Evolutionary conservation across 495 filamentous ascomycete genomes (phyloP).

Genomic region (Beverwykella pulmonaria): DNA sequence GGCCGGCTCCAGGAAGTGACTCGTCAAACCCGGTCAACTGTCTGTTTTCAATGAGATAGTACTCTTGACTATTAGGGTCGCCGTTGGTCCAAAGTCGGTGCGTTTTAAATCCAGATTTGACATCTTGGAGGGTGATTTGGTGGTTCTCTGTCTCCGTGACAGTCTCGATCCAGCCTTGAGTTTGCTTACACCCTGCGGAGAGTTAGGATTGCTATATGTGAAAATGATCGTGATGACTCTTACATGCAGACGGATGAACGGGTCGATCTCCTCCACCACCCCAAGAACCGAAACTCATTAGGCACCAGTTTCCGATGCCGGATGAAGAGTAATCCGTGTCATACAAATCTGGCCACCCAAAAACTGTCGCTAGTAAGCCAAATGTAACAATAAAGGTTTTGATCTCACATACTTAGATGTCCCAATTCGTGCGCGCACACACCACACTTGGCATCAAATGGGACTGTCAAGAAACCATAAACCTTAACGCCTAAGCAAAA

Average conservation of each 20-base stretch:
- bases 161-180: constrained; percentile 23
- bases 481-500: constrained; percentile 3
- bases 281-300: constrained; percentile 26
- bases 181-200: constrained; percentile 21
- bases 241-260: constrained; percentile 26
- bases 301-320: constrained; percentile 27
- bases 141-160: constrained; percentile 25
- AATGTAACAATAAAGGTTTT: neutral
- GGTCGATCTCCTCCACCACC: constrained; percentile 19
- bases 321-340: constrained; percentile 20
- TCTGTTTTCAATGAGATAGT: constrained; percentile 28
- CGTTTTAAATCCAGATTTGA: constrained; percentile 21
- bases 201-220: neutral
- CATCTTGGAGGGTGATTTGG: constrained; percentile 19
- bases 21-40: constrained; percentile 27
- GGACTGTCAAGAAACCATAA: constrained; percentile 29
- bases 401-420: neutral
- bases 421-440: constrained; percentile 19
- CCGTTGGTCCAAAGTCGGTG: constrained; percentile 30
- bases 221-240: neutral
- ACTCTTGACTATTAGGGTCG: constrained; percentile 19
- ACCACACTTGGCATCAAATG: constrained; percentile 24
- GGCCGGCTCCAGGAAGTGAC: constrained; percentile 21
- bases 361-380: neutral
- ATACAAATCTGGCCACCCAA: constrained; percentile 31